A percentile compares a stretch with the other conserved stretches of the same genome.
These are phyloP conservation scores for Aspergillus sp. DNA, from an alignment of 2,329 filamentous ascomycete genomes.

Conservation along the genomic window DNA sequence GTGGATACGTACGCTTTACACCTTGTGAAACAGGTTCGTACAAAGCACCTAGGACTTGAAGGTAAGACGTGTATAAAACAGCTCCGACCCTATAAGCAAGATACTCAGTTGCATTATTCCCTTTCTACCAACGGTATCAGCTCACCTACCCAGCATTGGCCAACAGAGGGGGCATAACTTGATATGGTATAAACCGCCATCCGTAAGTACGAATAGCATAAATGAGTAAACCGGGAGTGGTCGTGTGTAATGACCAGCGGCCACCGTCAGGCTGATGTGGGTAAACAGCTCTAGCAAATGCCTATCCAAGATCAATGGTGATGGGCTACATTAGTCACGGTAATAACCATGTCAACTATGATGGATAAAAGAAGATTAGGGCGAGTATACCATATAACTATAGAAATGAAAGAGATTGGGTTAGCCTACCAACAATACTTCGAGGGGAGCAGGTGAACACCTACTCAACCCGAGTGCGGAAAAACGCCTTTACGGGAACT, in stretches of 20 bases:
- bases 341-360: not conserved
- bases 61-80: constrained; percentile 63
- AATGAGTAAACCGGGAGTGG: constrained; percentile 60
- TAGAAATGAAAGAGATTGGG: constrained; percentile 1
- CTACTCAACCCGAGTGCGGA: constrained; percentile 86
- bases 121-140: not conserved
- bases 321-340: constrained; percentile 8
- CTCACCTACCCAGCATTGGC: constrained; percentile 58
- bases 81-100: constrained; percentile 53
- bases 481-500: constrained; percentile 88
- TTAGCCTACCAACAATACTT: not conserved
- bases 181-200: constrained; percentile 64
- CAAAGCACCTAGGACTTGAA: constrained; percentile 58
- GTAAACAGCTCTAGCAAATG: constrained; percentile 64
- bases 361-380: not conserved
- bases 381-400: constrained; percentile 52
- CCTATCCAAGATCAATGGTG: constrained; percentile 37
- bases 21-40: constrained; percentile 59
- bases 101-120: not conserved
- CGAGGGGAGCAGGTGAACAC: not conserved
- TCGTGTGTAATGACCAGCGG: constrained; percentile 61
- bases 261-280: constrained; percentile 47
- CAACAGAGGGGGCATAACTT: constrained; percentile 62
- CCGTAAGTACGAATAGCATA: constrained; percentile 62
- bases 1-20: constrained; percentile 60